phyloP scores from a whole-genome alignment of 176 grass and related monocot species.

The Avena sativa region DNA sequence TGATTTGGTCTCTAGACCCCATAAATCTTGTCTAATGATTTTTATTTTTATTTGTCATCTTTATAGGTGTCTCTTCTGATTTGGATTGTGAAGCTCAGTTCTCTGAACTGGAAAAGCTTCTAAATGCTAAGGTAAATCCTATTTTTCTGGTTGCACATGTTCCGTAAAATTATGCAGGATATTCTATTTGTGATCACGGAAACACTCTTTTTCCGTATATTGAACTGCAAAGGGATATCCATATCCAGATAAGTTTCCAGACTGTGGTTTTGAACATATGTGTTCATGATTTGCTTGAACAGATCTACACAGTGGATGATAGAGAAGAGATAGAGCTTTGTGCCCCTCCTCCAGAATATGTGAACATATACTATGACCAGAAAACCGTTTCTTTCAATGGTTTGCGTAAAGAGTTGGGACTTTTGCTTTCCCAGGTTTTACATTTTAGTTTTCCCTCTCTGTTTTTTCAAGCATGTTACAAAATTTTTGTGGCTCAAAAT shows the following conservation, averaged over 20 bases:
- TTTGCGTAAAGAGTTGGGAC: conserved; percentile 50
- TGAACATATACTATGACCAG: conserved; percentile 67
- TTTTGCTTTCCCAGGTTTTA: conserved; percentile 52
- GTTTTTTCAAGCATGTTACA: conserved; percentile 9
- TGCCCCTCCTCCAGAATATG: conserved; percentile 70
- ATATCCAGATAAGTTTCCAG: not conserved
- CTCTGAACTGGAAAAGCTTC: conserved; percentile 68
- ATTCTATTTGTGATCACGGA: not conserved
- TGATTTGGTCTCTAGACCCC: not conserved
- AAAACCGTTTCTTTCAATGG: conserved; percentile 58
- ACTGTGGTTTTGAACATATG: conserved; percentile 30
- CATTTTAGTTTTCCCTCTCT: conserved; percentile 15
- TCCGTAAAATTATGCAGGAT: conserved; percentile 23
- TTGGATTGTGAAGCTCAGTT: conserved; percentile 71
- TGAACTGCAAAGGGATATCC: not conserved
- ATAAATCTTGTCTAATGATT: conserved; percentile 5
- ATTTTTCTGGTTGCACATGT: conserved; percentile 16
- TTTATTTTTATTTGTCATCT: conserved; percentile 31
- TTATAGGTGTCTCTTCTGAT: conserved; percentile 63
- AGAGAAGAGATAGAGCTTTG: conserved; percentile 69
- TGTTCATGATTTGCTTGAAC: conserved; percentile 20
- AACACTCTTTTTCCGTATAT: conserved; percentile 15
- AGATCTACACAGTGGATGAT: conserved; percentile 71
- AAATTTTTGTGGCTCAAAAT: not conserved
- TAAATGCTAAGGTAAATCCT: conserved; percentile 70